phyloP scores from a whole-genome alignment of 2,329 filamentous ascomycete genomes.

The Fonsecaea erecta region DNA sequence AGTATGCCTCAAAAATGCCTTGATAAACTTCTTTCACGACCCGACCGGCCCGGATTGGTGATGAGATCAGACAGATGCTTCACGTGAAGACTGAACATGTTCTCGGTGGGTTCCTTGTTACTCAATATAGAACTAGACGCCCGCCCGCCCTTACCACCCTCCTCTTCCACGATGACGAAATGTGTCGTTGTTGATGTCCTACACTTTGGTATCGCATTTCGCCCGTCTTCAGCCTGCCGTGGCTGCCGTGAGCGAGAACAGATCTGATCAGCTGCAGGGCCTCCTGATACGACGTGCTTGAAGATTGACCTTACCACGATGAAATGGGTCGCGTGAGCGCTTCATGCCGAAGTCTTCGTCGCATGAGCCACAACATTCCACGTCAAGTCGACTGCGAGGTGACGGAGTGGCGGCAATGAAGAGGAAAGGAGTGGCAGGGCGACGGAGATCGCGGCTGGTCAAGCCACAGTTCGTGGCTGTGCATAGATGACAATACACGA shows the following conservation, averaged over 20 bases:
- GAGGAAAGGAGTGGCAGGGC: neutral
- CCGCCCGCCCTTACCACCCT: too few relatives aligned
- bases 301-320: neutral
- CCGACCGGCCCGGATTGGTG: neutral
- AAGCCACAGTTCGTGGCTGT: constrained; percentile 16
- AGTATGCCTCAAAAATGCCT: neutral
- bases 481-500: constrained; percentile 1
- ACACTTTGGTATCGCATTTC: neutral
- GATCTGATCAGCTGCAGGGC: neutral
- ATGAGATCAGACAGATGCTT: neutral
- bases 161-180: neutral
- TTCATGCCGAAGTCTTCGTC: neutral
- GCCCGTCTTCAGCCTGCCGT: neutral
- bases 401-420: neutral
- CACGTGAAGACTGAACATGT: constrained; percentile 1
- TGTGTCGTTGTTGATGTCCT: neutral
- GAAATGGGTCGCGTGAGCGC: neutral
- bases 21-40: neutral
- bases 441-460: constrained; percentile 2
- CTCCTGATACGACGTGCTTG: neutral
- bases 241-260: neutral
- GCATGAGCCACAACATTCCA: constrained; percentile 10
- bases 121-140: constrained; percentile 1
- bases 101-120: neutral
- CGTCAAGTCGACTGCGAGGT: neutral